Conservation (phyloP, 2,329 filamentous ascomycete species). For the Botrytis tulipae region DNA sequence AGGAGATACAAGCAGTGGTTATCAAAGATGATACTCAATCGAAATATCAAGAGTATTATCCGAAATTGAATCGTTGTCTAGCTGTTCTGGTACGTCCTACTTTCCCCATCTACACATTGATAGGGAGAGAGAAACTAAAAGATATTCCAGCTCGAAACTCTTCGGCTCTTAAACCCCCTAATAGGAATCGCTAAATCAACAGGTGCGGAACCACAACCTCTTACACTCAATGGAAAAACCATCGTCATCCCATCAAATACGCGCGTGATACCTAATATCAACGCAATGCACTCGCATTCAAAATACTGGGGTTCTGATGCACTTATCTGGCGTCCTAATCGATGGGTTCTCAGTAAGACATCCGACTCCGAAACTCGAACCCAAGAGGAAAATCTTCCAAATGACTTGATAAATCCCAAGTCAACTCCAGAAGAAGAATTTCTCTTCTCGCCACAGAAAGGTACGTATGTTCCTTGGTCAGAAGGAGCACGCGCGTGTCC, state of each 20-base stretch:
- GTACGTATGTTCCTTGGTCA: slow-evolving; percentile 25
- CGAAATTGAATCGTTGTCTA: slow-evolving; percentile 43
- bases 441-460: slow-evolving; percentile 16
- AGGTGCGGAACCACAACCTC: neutral
- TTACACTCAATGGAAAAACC: neutral
- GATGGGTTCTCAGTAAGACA: neutral
- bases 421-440: neutral
- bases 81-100: slow-evolving; percentile 39
- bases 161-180: neutral
- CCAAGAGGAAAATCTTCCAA: neutral
- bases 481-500: slow-evolving; percentile 24
- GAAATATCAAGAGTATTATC: slow-evolving; percentile 42
- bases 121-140: neutral
- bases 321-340: neutral
- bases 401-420: neutral
- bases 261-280: neutral
- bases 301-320: neutral
- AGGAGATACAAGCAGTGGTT: slow-evolving; percentile 31
- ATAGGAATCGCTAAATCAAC: neutral
- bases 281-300: neutral
- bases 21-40: slow-evolving; percentile 33
- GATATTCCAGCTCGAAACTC: slow-evolving; percentile 1
- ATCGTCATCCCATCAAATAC: neutral
- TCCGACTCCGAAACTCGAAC: neutral
- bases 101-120: neutral